Conservation (phyloP, 148 eudicot genomes). For the Chenopodium berlandieri region DNA sequence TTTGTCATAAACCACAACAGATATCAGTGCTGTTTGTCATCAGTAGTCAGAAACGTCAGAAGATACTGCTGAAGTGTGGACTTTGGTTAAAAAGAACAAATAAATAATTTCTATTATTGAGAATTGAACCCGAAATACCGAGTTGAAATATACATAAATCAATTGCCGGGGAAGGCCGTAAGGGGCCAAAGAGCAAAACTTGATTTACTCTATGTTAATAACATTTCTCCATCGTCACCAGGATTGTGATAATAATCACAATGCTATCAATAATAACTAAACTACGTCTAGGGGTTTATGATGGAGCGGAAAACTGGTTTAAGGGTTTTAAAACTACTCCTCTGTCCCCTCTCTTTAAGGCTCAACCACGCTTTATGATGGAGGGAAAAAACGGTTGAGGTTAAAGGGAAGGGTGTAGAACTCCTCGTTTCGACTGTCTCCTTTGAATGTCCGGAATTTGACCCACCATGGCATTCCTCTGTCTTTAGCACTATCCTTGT, state of each 20-base stretch:
- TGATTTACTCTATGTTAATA: slow-evolving; percentile 20
- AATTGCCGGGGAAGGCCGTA: slow-evolving; percentile 1
- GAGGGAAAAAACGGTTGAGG: slow-evolving; percentile 93
- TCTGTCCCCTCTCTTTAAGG: slow-evolving; percentile 4
- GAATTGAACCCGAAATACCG: slow-evolving; percentile 27
- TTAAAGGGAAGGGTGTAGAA: slow-evolving; percentile 96
- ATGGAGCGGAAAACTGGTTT: background rate
- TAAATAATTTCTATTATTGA: slow-evolving; percentile 28
- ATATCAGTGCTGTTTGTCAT: too few species aligned
- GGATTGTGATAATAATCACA: slow-evolving; percentile 33
- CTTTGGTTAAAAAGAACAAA: slow-evolving; percentile 17
- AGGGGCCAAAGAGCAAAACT: slow-evolving; percentile 32
- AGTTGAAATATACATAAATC: slow-evolving; percentile 32
- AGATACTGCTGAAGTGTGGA: background rate
- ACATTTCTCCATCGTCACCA: slow-evolving; percentile 21
- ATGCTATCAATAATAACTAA: background rate
- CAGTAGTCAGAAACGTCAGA: background rate
- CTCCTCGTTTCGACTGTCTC: slow-evolving; percentile 91
- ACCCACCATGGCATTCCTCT: slow-evolving; percentile 99
- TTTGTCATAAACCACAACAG: too few species aligned
- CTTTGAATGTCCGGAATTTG: slow-evolving; percentile 89
- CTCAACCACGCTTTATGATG: slow-evolving; percentile 43
- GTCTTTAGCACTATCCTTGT: slow-evolving; percentile 84
- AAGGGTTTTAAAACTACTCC: background rate
- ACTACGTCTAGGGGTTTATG: background rate